Evolutionary conservation across 352 stramenopile species (phyloP).

Genomic region (Phytophthora quininea): DNA sequence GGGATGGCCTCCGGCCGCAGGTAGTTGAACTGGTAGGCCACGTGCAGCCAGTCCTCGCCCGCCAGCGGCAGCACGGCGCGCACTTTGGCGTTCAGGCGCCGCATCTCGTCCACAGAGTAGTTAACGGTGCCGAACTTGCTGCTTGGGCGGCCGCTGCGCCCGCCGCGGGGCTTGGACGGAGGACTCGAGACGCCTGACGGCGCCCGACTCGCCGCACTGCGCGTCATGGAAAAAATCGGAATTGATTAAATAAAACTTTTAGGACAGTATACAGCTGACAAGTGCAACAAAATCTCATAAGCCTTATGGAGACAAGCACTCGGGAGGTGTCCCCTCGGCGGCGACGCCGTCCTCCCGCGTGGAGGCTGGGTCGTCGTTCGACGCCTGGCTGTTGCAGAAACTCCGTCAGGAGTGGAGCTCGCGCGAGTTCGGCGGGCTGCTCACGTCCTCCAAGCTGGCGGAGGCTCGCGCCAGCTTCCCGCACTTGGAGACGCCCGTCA

Average conservation of each 20-base stretch:
- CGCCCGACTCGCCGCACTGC: conserved; percentile 1
- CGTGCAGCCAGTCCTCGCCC: conserved; percentile 66
- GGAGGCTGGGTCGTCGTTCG: conserved; percentile 35
- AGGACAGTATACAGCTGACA: not conserved
- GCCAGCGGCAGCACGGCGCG: conserved; percentile 54
- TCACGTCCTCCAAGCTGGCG: conserved; percentile 63
- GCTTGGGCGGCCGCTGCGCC: conserved; percentile 39
- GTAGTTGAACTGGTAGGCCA: conserved; percentile 74
- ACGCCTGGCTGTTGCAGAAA: conserved; percentile 80
- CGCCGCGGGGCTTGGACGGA: conserved; percentile 4
- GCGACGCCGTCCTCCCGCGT: conserved; percentile 14
- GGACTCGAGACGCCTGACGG: conserved; percentile 3
- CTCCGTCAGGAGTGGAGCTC: conserved; percentile 80
- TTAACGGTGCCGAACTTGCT: conserved; percentile 73
- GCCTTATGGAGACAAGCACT: not conserved
- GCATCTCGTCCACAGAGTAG: conserved; percentile 76
- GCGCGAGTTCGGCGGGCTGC: conserved; percentile 61
- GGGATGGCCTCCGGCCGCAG: conserved; percentile 63
- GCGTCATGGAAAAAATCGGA: not conserved
- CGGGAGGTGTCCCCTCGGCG: conserved; percentile 3
- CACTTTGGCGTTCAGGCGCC: conserved; percentile 63
- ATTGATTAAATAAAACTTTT: not conserved
- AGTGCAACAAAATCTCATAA: not conserved
- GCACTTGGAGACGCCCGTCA: conserved; percentile 68
- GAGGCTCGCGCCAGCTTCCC: conserved; percentile 66